A percentile compares a stretch with the other conserved stretches of the same genome.
These are phyloP conservation scores for Didymella pomorum DNA, from an alignment of 2,329 filamentous ascomycete genomes.

Conservation along the genomic window DNA sequence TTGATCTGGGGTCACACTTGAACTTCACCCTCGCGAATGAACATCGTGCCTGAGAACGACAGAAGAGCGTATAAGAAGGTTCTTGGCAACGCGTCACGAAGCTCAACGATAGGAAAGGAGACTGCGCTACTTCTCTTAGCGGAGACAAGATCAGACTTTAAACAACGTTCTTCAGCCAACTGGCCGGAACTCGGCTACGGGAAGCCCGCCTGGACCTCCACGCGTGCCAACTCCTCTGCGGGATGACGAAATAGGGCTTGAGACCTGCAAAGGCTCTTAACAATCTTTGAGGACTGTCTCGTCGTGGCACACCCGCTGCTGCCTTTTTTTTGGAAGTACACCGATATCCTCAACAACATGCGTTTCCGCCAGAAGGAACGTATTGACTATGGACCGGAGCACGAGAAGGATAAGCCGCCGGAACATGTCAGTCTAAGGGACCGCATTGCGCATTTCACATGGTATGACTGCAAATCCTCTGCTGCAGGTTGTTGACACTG, in stretches of 20 bases:
- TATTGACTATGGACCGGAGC: conserved; percentile 16
- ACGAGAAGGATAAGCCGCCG: conserved; percentile 28
- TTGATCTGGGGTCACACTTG: conserved; percentile 8
- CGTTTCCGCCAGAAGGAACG: conserved; percentile 32
- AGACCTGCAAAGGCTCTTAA: conserved; percentile 2
- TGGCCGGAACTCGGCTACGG: conserved; percentile 20
- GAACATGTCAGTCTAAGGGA: conserved; percentile 32
- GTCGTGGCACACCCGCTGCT: not conserved
- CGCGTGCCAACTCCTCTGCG: conserved; percentile 9
- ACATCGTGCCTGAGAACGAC: not conserved
- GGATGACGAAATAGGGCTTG: conserved; percentile 21
- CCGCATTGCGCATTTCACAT: conserved; percentile 39
- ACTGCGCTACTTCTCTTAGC: conserved; percentile 4
- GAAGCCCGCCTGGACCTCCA: conserved; percentile 14
- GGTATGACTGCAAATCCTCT: conserved; percentile 15
- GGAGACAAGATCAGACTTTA: not conserved
- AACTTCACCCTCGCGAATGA: conserved; percentile 1
- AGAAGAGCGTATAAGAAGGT: not conserved
- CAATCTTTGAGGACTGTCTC: not conserved
- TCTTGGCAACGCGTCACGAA: not conserved
- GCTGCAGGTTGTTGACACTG: not conserved
- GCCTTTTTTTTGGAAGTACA: not conserved
- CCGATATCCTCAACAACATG: conserved; percentile 19
- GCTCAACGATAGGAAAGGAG: not conserved
- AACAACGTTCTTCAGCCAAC: not conserved